Evolutionary conservation across 169 alveolate species (phyloP).

Genomic region (Toxoplasma gondii): DNA sequence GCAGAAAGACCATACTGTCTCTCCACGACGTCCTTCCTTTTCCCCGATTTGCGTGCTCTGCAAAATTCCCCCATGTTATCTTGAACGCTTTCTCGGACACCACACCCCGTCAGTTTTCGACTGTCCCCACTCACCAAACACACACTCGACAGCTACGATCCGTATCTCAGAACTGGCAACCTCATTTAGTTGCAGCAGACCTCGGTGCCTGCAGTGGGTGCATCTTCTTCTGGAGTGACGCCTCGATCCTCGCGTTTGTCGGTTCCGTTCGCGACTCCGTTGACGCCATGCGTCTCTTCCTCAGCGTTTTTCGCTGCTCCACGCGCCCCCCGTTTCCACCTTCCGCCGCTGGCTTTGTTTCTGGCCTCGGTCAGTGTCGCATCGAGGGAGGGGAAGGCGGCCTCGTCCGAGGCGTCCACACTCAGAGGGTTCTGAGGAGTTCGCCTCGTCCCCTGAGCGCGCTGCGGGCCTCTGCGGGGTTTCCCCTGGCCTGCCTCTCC

Average conservation of each 20-base stretch:
- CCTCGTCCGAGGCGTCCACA: constrained; percentile 56
- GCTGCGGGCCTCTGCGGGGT: constrained; percentile 37
- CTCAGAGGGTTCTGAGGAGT: constrained; percentile 55
- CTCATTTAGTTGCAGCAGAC: background rate
- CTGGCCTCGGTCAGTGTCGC: background rate
- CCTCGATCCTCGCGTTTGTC: background rate
- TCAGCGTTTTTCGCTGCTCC: background rate
- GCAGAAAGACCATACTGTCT: no score
- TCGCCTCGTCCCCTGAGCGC: background rate
- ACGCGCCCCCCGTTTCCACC: background rate
- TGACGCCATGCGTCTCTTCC: background rate
- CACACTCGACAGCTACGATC: no score
- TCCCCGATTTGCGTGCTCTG: no score
- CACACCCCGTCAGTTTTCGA: no score
- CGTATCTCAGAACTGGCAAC: no score
- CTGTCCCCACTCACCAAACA: no score
- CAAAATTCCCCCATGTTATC: no score
- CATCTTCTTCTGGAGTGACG: background rate
- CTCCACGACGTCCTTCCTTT: no score
- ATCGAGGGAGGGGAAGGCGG: constrained; percentile 64
- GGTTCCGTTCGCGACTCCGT: background rate
- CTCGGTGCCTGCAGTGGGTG: background rate
- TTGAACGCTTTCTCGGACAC: no score
- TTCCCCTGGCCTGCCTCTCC: background rate
- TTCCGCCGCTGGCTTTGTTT: background rate